phyloP scores from a whole-genome alignment of 805 yeast species.

The Candida lessepsii region DNA sequence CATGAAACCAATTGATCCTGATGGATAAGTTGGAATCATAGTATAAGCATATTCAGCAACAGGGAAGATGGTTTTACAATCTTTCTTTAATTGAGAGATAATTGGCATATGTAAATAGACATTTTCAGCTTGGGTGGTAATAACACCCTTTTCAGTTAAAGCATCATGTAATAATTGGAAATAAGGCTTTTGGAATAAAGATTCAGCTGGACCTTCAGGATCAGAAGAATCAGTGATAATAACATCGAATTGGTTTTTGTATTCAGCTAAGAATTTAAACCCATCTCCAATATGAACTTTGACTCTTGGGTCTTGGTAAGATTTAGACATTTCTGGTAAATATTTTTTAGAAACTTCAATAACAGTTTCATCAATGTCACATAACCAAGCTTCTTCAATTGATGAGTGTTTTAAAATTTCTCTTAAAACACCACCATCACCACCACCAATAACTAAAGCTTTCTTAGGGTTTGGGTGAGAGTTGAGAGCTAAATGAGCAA shows the following conservation, averaged over 20 bases:
- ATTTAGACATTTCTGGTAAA: constrained; percentile 83
- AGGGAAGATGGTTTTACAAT: constrained; percentile 84
- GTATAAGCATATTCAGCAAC: constrained; percentile 89
- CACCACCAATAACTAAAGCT: constrained; percentile 96
- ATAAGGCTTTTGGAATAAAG: constrained; percentile 89
- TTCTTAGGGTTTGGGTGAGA: constrained; percentile 93
- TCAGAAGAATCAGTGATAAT: constrained; percentile 97
- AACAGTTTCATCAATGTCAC: constrained; percentile 95
- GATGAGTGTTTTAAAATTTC: constrained; percentile 86
- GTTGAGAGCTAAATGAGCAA: constrained; percentile 87
- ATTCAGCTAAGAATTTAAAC: constrained; percentile 85
- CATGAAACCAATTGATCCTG: constrained; percentile 98
- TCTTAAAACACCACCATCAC: constrained; percentile 97
- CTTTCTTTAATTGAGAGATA: constrained; percentile 76
- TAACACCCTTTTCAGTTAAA: constrained; percentile 88
- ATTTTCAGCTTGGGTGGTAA: constrained; percentile 92
- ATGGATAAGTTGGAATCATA: constrained; percentile 93
- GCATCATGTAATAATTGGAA: constrained; percentile 82
- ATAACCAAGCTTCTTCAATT: constrained; percentile 85
- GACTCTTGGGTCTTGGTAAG: constrained; percentile 85
- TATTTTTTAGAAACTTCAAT: constrained; percentile 81
- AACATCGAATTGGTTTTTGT: constrained; percentile 86
- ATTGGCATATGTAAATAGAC: constrained; percentile 89
- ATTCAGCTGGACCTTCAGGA: constrained; percentile 98
- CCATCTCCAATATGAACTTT: constrained; percentile 94